A percentile compares a stretch with the other conserved stretches of the same genome.
Evolutionary conservation across 768 basidiomycete genomes (phyloP).

Genomic region (Termitomyces titanicus): DNA sequence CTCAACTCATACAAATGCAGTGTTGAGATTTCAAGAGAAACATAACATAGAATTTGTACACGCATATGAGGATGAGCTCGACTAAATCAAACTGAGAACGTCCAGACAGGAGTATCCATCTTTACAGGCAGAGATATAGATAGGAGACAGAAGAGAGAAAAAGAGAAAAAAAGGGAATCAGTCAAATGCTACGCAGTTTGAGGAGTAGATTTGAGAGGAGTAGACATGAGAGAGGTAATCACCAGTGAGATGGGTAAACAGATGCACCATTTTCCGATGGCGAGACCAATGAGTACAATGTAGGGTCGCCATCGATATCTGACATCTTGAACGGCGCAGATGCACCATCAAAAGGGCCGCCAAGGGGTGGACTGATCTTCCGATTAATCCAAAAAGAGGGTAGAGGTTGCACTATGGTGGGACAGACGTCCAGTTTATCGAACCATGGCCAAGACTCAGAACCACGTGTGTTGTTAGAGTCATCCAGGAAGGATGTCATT

Average conservation of each 20-base stretch:
- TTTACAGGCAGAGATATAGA: conserved; percentile 9
- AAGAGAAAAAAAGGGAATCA: conserved; percentile 15
- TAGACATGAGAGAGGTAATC: not conserved
- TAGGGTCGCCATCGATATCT: not conserved
- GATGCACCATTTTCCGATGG: not conserved
- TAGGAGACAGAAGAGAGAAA: conserved; percentile 9
- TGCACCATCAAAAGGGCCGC: conserved; percentile 1
- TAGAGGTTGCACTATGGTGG: not conserved
- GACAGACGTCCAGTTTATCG: conserved; percentile 8
- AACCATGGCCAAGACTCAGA: conserved; percentile 23
- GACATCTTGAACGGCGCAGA: not conserved
- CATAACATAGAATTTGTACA: not conserved
- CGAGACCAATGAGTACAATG: conserved; percentile 1
- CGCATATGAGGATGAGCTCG: conserved; percentile 3
- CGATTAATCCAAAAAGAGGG: not conserved
- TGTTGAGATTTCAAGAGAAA: not conserved
- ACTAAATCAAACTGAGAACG: conserved; percentile 11
- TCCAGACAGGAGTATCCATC: conserved; percentile 14
- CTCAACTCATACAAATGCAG: conserved; percentile 5
- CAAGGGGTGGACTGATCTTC: conserved; percentile 3
- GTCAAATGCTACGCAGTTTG: conserved; percentile 8
- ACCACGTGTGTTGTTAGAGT: conserved; percentile 19
- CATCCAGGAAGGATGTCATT: conserved; percentile 50
- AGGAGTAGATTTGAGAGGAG: not conserved
- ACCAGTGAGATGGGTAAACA: conserved; percentile 14